phyloP scores from a whole-genome alignment of 163 green algal species.

The Chlorella variabilis region DNA sequence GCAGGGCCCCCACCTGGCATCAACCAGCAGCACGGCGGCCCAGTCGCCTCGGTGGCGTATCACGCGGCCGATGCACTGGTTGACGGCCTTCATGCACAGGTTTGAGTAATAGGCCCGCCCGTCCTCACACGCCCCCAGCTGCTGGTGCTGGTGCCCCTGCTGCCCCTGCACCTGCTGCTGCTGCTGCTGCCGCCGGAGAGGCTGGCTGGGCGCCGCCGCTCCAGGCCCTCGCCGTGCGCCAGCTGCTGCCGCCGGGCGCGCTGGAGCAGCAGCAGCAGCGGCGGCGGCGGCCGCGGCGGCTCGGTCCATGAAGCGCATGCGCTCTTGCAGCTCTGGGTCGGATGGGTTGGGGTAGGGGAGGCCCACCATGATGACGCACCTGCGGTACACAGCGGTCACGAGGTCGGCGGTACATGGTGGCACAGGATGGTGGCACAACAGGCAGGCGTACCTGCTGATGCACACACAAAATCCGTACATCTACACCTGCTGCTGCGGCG shows the following conservation, averaged over 20 bases:
- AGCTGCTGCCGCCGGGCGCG: background rate
- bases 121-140: conserved; percentile 20
- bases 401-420: conserved; percentile 71
- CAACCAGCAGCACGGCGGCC: conserved; percentile 85
- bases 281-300: conserved; percentile 3
- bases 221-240: too few relatives aligned
- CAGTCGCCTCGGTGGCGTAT: conserved; percentile 92
- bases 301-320: conserved; percentile 75
- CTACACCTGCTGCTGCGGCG: too few relatives aligned
- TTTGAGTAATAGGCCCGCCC: conserved; percentile 86
- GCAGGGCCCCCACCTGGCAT: conserved; percentile 65
- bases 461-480: too few relatives aligned
- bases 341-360: conserved; percentile 94
- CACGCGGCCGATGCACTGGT: conserved; percentile 94
- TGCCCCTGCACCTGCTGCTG: background rate
- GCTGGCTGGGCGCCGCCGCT: conserved; percentile 23
- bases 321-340: conserved; percentile 91
- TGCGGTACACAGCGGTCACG: conserved; percentile 46
- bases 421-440: conserved; percentile 95
- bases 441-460: too few relatives aligned
- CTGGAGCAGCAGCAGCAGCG: background rate
- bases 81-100: conserved; percentile 97
- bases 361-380: conserved; percentile 93
- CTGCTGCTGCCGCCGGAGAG: conserved; percentile 27
- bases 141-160: conserved; percentile 24